Conservation (phyloP, 2,329 filamentous ascomycete genomes). For the Nothophaeocryptopus gaeumannii region DNA sequence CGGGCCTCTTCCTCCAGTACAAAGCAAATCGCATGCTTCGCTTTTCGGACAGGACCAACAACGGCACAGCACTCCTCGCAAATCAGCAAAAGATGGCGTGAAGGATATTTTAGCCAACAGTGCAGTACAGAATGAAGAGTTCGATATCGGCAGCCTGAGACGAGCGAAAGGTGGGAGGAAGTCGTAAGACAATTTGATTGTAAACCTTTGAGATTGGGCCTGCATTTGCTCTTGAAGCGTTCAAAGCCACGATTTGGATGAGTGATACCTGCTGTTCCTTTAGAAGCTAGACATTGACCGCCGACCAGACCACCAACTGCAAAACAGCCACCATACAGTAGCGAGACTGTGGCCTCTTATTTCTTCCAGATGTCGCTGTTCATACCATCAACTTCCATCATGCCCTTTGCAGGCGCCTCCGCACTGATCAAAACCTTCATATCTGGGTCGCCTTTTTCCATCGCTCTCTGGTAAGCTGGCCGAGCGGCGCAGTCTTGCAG, state of each 20-base stretch:
- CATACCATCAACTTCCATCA: slow-evolving; percentile 19
- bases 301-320: no score
- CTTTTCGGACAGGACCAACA: slow-evolving; percentile 17
- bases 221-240: background rate
- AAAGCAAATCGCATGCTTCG: slow-evolving; percentile 11
- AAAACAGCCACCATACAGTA: background rate
- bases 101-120: background rate
- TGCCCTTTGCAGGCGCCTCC: slow-evolving; percentile 15
- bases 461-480: slow-evolving; percentile 31
- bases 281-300: no score
- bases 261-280: background rate
- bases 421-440: slow-evolving; percentile 22
- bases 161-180: slow-evolving; percentile 18
- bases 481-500: slow-evolving; percentile 28
- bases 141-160: slow-evolving; percentile 23
- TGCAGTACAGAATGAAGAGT: slow-evolving; percentile 14
- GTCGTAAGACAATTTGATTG: slow-evolving; percentile 2
- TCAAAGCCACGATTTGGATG: background rate
- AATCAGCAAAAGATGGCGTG: slow-evolving; percentile 1
- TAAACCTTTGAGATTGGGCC: background rate
- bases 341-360: background rate
- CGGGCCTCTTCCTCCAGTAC: slow-evolving; percentile 2
- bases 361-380: slow-evolving; percentile 24
- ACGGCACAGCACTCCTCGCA: slow-evolving; percentile 8
- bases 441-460: slow-evolving; percentile 35